Evolutionary conservation across 306 rosid genomes (phyloP).

Genomic region (Aeschynomene evenia): DNA sequence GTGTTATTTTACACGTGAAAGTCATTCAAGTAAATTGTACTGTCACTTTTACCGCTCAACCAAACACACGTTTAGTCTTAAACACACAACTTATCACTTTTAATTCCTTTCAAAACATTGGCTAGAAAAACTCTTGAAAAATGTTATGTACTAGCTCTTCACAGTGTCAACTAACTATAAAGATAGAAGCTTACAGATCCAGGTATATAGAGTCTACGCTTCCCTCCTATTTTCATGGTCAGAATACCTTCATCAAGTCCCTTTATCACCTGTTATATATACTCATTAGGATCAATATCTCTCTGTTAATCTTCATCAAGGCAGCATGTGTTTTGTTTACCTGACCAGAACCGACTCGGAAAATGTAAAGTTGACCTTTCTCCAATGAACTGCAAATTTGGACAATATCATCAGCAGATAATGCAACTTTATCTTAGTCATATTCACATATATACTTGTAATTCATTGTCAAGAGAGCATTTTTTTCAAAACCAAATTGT

Average conservation of each 20-base stretch:
- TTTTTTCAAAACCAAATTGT: conserved; percentile 27
- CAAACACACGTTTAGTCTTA: too few relatives aligned
- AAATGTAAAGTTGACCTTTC: conserved; percentile 76
- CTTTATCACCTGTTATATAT: conserved; percentile 76
- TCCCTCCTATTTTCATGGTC: conserved; percentile 88
- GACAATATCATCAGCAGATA: conserved; percentile 17
- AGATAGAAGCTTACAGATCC: conserved; percentile 70
- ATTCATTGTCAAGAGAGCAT: conserved; percentile 4
- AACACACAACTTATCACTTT: too few relatives aligned
- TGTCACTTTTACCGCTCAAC: too few relatives aligned
- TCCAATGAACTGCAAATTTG: conserved; percentile 74
- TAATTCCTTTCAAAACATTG: too few relatives aligned
- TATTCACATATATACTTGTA: neutral
- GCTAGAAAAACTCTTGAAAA: too few relatives aligned
- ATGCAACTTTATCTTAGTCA: conserved; percentile 18
- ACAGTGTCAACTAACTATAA: too few relatives aligned
- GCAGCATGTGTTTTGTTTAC: conserved; percentile 46
- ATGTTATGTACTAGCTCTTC: too few relatives aligned
- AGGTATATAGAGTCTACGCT: conserved; percentile 87
- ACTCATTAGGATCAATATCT: conserved; percentile 32
- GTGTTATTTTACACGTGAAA: too few relatives aligned
- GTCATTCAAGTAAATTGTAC: too few relatives aligned
- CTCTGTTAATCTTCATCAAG: conserved; percentile 19
- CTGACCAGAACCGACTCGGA: conserved; percentile 94
- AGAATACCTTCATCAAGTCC: conserved; percentile 96